Evolutionary conservation across 495 filamentous ascomycete species (phyloP), one percentile per base, ranked within the genome.

Genomic region (Talaromyces borbonicus): DNA sequence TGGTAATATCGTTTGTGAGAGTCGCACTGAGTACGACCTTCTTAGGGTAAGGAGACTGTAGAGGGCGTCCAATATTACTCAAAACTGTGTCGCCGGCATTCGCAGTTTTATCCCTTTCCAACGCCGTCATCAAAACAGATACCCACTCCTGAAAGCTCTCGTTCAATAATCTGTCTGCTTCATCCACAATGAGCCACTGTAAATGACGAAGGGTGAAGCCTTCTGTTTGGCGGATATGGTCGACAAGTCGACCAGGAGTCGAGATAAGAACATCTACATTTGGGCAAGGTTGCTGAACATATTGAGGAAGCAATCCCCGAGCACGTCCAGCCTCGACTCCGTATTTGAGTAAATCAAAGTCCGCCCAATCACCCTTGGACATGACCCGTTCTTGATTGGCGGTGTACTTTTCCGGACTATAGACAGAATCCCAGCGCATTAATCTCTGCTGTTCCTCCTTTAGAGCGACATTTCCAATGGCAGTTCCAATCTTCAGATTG

Each of bases 61-160:
- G 52, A 0, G 68, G 62, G 30, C 66, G 58, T 9, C 58, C 59
- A 31, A 72, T 52, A 4, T 58, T 49, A 0, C 61, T 50, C 20
- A 74, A 47, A 24, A 70, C 55, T 8, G 57, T 68, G 8, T 68
- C 69, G 35, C 72, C 74, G n/a, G 74, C 67, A 39, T 72, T 71
- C 5, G 72, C 67, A 3, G 61, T 55, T 3, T 64, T 60, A 43
- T 70, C 66, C 4, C 59, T 56, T 49, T 83, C 71, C 38, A 95
- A 58, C 5, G 71, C 75, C 1, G 69, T 71, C 56, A 87, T 79
- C 4, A 95, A 77, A 2, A 80, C 62, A 41, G 82, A 78, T 4
- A 93, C 71, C 87, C 90, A 97, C 54, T 92, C 83, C 56, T 96
- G 90, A 58, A 90, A 97, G 51, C 83, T 87, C 58, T 95, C 85